Percentiles rank a stretch among this genome's conserved stretches.
Evolutionary conservation across 352 stramenopile species (phyloP).

Genomic region (Globisporangium canariense): DNA sequence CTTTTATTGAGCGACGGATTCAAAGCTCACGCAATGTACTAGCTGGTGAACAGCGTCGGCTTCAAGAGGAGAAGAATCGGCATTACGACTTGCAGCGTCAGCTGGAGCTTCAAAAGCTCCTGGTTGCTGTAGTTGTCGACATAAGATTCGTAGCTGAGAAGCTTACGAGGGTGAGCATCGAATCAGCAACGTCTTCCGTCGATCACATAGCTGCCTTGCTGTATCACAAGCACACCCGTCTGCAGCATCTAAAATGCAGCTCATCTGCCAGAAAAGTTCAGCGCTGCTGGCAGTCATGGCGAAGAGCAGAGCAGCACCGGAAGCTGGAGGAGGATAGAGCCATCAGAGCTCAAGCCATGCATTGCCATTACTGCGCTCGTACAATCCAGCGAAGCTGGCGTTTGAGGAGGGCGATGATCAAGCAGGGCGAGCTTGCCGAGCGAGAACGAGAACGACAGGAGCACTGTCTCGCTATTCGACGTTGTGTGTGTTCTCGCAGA

Average conservation of each 20-base stretch:
- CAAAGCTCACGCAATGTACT: slow-evolving; percentile 20
- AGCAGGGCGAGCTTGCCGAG: not conserved
- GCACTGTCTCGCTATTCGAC: slow-evolving; percentile 8
- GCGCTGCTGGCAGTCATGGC: slow-evolving; percentile 2
- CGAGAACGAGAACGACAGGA: not conserved
- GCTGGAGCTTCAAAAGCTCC: slow-evolving; percentile 20
- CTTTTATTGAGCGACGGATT: slow-evolving; percentile 22
- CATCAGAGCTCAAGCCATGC: not conserved
- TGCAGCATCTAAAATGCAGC: slow-evolving; percentile 20
- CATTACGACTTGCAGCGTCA: slow-evolving; percentile 21
- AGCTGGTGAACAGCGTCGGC: slow-evolving; percentile 14
- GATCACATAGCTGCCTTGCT: slow-evolving; percentile 12
- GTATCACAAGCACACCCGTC: slow-evolving; percentile 4
- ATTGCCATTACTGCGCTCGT: not conserved
- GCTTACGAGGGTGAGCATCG: slow-evolving; percentile 15
- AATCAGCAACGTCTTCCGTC: slow-evolving; percentile 13
- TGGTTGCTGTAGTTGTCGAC: slow-evolving; percentile 35
- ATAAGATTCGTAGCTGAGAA: slow-evolving; percentile 30
- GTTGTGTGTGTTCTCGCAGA: slow-evolving; percentile 13
- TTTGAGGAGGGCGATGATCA: not conserved
- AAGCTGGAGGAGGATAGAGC: not conserved
- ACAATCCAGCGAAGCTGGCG: slow-evolving; percentile 3
- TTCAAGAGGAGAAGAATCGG: slow-evolving; percentile 21
- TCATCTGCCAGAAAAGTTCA: slow-evolving; percentile 24
- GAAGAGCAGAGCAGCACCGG: not conserved